Base-by-base conservation (phyloP, 2,329 filamentous ascomycete species). In the Neofusicoccum sp. region DNA sequence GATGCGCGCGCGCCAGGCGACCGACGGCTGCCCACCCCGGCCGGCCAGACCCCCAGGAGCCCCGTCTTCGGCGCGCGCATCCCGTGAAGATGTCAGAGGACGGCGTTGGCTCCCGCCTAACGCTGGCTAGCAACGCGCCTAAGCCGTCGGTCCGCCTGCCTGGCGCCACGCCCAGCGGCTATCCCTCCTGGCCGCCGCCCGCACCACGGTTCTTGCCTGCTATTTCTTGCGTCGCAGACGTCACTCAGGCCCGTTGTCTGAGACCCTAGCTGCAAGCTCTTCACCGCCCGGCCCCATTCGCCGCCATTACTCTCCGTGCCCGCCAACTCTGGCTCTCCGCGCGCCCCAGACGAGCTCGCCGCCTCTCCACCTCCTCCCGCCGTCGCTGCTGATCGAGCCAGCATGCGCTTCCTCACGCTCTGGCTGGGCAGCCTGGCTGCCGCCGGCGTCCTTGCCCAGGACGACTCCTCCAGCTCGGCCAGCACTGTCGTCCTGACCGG, bases 201-300 rank as follows among this genome's bases (percentile, higher is more conserved):
- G 28, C 28, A 8, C 47, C 29, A 14, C 34, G 50, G 34, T 28
- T 29, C 50, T 39, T n/a, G 41, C 54, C 54, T 58, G 28, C 54
- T 58, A 58, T 58, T 58, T 58, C 45, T 41, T 45, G 54, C 54
- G 54, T 58, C 41, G 45, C 41, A 58, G 54, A 58, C 54, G 54
- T 58, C 54, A 58, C 45, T 31, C 41, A 7, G 8, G 54, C 54
- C 54, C 34, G 37, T 16, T 6, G 11, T 29, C 12, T 49, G 28
- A 11, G 11, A 8, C 22, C 44, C 44, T 28, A 47, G 16, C 44
- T 31, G 29, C 49, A 37, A 33, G 31, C 36, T 44, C 54, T 45
- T 34, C 54, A 58, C 54, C 54, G 54, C 54, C 39, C 39, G 54
- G 39, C 36, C 37, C 41, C 8, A 33, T 41, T 34, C 31, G 31